Base-by-base conservation (phyloP, 768 basidiomycete species). In the Termitomyces sp. region DNA sequence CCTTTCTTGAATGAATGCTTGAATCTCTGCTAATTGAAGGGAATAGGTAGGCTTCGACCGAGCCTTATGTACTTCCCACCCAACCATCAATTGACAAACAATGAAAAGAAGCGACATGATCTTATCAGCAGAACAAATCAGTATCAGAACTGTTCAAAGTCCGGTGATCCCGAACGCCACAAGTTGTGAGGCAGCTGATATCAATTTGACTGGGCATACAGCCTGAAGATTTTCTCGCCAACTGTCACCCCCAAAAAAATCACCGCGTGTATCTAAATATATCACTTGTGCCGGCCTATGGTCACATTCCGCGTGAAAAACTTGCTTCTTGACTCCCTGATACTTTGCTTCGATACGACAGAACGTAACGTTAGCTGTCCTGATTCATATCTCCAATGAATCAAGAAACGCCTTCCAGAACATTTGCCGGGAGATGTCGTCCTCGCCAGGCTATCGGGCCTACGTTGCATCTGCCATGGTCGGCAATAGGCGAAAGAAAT, bases 261-360 rank as follows among this genome's bases (percentile, higher is more conserved):
- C 12, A 55, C 45, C 44, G 54, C 46, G n/a, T 51, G 37, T 49
- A 35, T 34, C 49, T 2, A 39, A 27, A 5, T 12, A 51, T 27
- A 40, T 51, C 35, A 17, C 37, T 28, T 27, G 40, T 27, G 28
- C 17, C 27, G 37, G 21, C 43, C 39, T 39, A 40, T 47, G 35
- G 44, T 34, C 27, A 34, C 47, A 27, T 34, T 50, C 25, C 27
- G 30, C 30, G 28, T 51, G 21, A 35, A 25, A 40, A 16, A 23
- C 17, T 37, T 35, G 58, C 54, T 59, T 59, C 58, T 39, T 51
- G 19, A 52, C 39, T 52, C 40, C 40, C 39, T 56, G 54, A 59
- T 56, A n/a, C 42, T 42, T 43, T 19, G 25, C 14, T 55, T 49
- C 30, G 37, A 40, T 45, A 44, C 43, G 25, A 55, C 47, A 34